Evolutionary conservation across 495 filamentous ascomycete species (phyloP).

Genomic region (Durotheca rogersii): DNA sequence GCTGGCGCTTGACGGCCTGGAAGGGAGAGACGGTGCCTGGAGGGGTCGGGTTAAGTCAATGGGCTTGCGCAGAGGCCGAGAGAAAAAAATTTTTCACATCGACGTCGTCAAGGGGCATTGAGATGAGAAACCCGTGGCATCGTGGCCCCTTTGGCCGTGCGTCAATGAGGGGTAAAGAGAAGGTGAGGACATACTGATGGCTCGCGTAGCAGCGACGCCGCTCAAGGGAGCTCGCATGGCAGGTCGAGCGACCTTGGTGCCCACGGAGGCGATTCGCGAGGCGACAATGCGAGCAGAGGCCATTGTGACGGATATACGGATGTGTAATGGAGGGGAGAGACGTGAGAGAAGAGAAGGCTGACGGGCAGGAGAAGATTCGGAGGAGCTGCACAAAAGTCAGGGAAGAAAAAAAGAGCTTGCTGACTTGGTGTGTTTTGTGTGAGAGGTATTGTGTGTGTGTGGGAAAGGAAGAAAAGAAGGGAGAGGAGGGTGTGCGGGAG

Average conservation of each 20-base stretch:
- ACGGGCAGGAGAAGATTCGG: conserved; percentile 34
- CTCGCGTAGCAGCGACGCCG: conserved; percentile 64
- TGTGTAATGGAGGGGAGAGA: conserved; percentile 42
- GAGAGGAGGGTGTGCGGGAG: too few relatives aligned
- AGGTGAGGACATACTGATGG: conserved; percentile 55
- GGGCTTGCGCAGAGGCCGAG: conserved; percentile 7
- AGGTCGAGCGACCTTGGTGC: conserved; percentile 70
- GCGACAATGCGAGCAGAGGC: conserved; percentile 71
- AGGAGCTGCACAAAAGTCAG: conserved; percentile 34
- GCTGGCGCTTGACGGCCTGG: conserved; percentile 68
- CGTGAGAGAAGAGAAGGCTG: conserved; percentile 36
- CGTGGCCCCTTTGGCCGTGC: conserved; percentile 1
- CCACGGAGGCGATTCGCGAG: conserved; percentile 67
- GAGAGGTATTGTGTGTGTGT: conserved; percentile 36
- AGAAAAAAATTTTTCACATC: conserved; percentile 15
- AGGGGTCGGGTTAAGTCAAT: conserved; percentile 31
- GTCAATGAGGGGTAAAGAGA: conserved; percentile 18
- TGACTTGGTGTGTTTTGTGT: conserved; percentile 23
- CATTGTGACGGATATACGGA: conserved; percentile 63
- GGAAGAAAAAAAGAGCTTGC: conserved; percentile 39
- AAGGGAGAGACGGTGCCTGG: conserved; percentile 51
- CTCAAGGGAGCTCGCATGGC: conserved; percentile 60
- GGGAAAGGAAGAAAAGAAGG: conserved; percentile 43
- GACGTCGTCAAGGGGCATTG: conserved; percentile 1
- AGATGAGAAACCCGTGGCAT: conserved; percentile 9